Evolutionary conservation across 2,329 filamentous ascomycete species (phyloP).

Genomic region (Bipolaris sorokiniana): DNA sequence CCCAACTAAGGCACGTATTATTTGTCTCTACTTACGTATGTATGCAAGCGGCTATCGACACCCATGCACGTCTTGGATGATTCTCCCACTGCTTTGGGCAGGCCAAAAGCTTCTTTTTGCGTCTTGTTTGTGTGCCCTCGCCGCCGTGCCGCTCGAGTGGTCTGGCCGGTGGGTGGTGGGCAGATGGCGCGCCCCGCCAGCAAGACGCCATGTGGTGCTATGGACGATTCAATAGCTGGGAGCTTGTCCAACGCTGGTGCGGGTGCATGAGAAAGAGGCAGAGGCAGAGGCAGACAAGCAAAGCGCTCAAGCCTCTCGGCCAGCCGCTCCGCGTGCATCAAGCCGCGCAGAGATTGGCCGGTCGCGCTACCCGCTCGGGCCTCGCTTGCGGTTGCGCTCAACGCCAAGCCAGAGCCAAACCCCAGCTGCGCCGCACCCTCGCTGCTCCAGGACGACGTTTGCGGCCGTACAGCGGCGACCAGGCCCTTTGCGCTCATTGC

Average conservation of each 20-base stretch:
- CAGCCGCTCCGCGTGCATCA: conserved; percentile 24
- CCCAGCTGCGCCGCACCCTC: conserved; percentile 19
- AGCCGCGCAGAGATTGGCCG: conserved; percentile 9
- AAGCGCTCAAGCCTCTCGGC: conserved; percentile 24
- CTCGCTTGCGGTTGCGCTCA: conserved; percentile 15
- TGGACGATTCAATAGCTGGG: neutral
- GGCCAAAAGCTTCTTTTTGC: neutral
- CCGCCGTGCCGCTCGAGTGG: conserved; percentile 5
- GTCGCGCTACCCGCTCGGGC: neutral
- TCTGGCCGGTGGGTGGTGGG: neutral
- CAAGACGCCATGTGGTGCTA: too few relatives aligned
- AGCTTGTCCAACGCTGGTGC: neutral
- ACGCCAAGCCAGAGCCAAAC: conserved; percentile 26
- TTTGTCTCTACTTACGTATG: too few relatives aligned
- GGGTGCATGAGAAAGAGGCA: conserved; percentile 5
- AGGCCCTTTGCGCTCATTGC: conserved; percentile 2
- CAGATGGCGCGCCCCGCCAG: too few relatives aligned
- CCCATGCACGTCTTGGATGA: neutral
- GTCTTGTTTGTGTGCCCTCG: neutral
- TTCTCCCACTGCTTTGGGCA: neutral
- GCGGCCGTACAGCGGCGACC: conserved; percentile 21
- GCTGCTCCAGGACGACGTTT: conserved; percentile 17
- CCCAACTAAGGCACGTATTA: too few relatives aligned
- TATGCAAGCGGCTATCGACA: neutral
- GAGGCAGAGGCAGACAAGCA: conserved; percentile 18